A percentile compares a stretch with the other conserved stretches of the same genome.
phyloP scores from a whole-genome alignment of 768 basidiomycete species.

The Leucosporidium yakuticum region DNA sequence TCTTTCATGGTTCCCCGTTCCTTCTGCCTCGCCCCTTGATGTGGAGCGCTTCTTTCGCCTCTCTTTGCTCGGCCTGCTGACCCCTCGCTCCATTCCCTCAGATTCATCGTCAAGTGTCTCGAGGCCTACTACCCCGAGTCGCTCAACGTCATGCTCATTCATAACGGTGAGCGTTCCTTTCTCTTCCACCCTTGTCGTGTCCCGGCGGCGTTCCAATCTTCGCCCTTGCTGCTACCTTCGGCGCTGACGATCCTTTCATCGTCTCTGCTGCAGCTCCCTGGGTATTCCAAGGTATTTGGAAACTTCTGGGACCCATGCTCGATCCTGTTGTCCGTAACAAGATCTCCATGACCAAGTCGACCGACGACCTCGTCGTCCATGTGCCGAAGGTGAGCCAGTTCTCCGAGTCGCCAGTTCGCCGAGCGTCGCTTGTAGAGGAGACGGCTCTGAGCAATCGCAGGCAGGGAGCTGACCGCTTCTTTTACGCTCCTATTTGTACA shows the following conservation, averaged over 20 bases:
- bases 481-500: background rate
- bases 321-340: constrained; percentile 38
- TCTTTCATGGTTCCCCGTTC: too few relatives aligned
- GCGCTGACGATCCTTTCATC: background rate
- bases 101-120: constrained; percentile 33
- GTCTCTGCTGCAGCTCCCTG: constrained; percentile 27
- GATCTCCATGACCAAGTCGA: constrained; percentile 14
- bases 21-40: too few relatives aligned
- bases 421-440: too few relatives aligned
- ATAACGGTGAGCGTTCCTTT: constrained; percentile 15
- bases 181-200: background rate
- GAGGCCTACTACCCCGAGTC: constrained; percentile 36
- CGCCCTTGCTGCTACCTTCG: background rate
- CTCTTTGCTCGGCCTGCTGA: too few relatives aligned
- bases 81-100: too few relatives aligned
- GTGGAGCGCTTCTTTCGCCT: too few relatives aligned
- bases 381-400: constrained; percentile 12
- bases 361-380: constrained; percentile 16
- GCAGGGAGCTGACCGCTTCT: too few relatives aligned
- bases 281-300: constrained; percentile 37
- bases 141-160: constrained; percentile 29
- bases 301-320: constrained; percentile 34
- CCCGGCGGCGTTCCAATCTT: background rate
- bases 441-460: too few relatives aligned
- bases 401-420: too few relatives aligned